phyloP scores from a whole-genome alignment of 305 asterid genomes.

The Fraxinus sp. region DNA sequence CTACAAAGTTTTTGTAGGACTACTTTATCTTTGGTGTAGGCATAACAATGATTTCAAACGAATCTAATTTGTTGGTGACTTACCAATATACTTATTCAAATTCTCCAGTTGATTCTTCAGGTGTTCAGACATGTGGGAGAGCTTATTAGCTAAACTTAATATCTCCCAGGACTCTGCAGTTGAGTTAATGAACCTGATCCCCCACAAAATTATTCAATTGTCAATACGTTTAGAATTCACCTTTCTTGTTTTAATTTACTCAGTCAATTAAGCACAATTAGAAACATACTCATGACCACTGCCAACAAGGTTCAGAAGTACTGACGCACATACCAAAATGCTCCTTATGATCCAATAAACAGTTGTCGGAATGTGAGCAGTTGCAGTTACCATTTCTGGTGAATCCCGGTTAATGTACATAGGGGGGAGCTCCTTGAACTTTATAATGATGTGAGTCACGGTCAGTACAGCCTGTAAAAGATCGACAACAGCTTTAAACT shows the following conservation, averaged over 20 bases:
- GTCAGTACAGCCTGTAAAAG: conserved; percentile 41
- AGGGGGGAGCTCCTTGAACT: conserved; percentile 66
- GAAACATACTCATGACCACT: conserved; percentile 72
- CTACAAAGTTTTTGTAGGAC: background rate
- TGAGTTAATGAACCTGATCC: conserved; percentile 51
- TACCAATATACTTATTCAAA: conserved; percentile 40
- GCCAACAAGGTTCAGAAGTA: conserved; percentile 32
- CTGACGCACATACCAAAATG: conserved; percentile 14
- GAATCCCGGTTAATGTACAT: conserved; percentile 46
- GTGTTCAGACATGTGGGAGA: conserved; percentile 56
- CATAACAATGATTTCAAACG: background rate
- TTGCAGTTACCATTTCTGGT: conserved; percentile 50
- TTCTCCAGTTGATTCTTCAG: background rate
- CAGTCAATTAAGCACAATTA: background rate
- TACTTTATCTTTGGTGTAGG: background rate
- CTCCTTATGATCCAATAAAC: conserved; percentile 56
- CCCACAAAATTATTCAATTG: background rate
- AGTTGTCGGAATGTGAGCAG: conserved; percentile 72
- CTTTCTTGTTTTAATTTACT: background rate
- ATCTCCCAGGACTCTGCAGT: conserved; percentile 79
- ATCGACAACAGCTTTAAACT: conserved; percentile 42
- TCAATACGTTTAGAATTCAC: background rate
- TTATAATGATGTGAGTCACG: conserved; percentile 56
- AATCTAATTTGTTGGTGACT: conserved; percentile 6
- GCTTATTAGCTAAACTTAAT: conserved; percentile 65